Evolutionary conservation across 208 protist genomes (phyloP).

Genomic region (Wallacemonas collosoma): DNA sequence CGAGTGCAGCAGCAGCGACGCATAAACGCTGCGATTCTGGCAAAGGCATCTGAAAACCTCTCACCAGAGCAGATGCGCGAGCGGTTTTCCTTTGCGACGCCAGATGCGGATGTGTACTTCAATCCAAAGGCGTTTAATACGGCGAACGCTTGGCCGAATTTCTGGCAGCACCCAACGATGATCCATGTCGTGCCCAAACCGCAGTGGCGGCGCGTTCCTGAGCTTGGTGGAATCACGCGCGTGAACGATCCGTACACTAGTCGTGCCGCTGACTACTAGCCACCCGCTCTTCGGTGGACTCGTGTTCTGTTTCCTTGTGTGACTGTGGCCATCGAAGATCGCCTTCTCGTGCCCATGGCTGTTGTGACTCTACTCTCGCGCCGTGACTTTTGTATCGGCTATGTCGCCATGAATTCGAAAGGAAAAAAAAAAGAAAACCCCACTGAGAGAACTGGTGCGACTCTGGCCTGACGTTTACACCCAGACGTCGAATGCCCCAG

Average conservation of each 20-base stretch:
- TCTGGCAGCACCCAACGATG: slow-evolving; percentile 85
- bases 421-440: no score
- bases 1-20: slow-evolving; percentile 80
- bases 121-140: slow-evolving; percentile 49
- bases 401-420: no score
- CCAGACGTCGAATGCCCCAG: no score
- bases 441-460: no score
- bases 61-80: slow-evolving; percentile 36
- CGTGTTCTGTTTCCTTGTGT: neutral
- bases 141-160: slow-evolving; percentile 87
- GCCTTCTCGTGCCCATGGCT: no score
- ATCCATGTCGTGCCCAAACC: slow-evolving; percentile 80
- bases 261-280: slow-evolving; percentile 69
- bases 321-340: neutral
- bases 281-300: neutral
- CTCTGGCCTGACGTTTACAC: no score
- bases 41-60: slow-evolving; percentile 30
- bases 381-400: no score
- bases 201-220: slow-evolving; percentile 68
- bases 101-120: slow-evolving; percentile 85
- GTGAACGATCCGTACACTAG: slow-evolving; percentile 57
- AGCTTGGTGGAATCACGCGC: slow-evolving; percentile 89
- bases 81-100: slow-evolving; percentile 65
- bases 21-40: slow-evolving; percentile 71
- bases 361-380: no score